Percentiles rank a stretch among this genome's conserved stretches.
phyloP scores from a whole-genome alignment of 73 alveolate genomes.

The Paramecium primaurelia region DNA sequence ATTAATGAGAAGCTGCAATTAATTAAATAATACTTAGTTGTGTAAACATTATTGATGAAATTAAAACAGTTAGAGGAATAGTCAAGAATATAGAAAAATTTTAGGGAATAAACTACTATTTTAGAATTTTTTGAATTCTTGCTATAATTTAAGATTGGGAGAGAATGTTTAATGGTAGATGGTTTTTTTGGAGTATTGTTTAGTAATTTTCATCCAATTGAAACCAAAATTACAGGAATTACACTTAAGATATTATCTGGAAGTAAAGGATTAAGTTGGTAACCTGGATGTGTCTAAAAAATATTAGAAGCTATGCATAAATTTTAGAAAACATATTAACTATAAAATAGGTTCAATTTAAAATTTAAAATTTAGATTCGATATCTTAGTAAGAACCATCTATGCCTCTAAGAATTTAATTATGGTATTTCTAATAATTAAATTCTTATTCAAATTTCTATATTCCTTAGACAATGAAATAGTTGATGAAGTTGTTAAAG shows the following conservation, averaged over 20 bases:
- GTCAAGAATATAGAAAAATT: conserved; percentile 5
- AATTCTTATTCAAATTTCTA: background rate
- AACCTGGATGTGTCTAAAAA: background rate
- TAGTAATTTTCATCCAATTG: background rate
- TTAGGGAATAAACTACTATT: background rate
- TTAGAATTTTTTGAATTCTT: background rate
- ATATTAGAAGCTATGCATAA: background rate
- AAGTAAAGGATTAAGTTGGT: background rate
- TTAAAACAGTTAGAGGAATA: background rate
- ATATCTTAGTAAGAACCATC: background rate
- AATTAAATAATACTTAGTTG: background rate
- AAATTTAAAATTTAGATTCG: background rate
- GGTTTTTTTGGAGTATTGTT: background rate
- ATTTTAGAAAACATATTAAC: background rate
- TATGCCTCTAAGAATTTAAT: background rate
- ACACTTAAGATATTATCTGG: background rate
- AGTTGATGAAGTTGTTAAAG: background rate
- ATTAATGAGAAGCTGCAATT: background rate
- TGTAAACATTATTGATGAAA: background rate
- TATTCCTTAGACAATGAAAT: conserved; percentile 10
- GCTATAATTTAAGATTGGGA: background rate
- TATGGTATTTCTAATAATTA: background rate
- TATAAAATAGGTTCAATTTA: background rate
- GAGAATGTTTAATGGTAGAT: background rate
- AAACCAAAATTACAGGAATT: background rate